Percentiles rank a stretch among this genome's conserved stretches.
These are phyloP conservation scores for Paradendryphiella salina DNA, from an alignment of 2,329 filamentous ascomycete genomes.

Conservation along the genomic window DNA sequence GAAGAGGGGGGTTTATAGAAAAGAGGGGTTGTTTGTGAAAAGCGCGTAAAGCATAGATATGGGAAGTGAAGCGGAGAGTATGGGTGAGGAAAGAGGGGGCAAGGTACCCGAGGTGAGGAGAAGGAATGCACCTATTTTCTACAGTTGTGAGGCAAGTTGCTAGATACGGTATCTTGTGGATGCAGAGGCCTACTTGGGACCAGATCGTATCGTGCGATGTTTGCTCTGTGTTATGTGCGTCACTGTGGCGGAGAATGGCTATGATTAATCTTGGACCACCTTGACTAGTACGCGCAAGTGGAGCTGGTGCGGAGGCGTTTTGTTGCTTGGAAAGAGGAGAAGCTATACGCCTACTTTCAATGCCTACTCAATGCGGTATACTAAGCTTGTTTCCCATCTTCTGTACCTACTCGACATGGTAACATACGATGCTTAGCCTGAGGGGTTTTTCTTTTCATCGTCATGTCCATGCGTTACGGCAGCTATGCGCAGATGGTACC, in stretches of 20 bases:
- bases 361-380: slow-evolving; percentile 3
- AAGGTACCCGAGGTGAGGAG: slow-evolving; percentile 12
- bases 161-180: slow-evolving; percentile 8
- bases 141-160: slow-evolving; percentile 5
- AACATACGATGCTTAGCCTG: neutral
- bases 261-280: no score
- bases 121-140: slow-evolving; percentile 12
- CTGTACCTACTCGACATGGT: slow-evolving; percentile 1
- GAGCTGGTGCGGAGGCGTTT: neutral
- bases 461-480: neutral
- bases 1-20: no score
- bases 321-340: slow-evolving; percentile 5
- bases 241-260: no score
- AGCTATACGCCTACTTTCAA: slow-evolving; percentile 12
- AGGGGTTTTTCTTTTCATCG: neutral
- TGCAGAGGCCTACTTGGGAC: neutral
- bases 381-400: neutral
- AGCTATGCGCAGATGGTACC: no score
- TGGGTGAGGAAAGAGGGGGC: neutral
- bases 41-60: no score
- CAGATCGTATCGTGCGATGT: neutral
- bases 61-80: no score
- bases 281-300: neutral
- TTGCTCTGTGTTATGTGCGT: no score
- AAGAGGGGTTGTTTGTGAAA: no score